Evolutionary conservation across 306 rosid species (phyloP), one percentile per base, ranked within the genome.

Genomic region (Mimosa pudica): DNA sequence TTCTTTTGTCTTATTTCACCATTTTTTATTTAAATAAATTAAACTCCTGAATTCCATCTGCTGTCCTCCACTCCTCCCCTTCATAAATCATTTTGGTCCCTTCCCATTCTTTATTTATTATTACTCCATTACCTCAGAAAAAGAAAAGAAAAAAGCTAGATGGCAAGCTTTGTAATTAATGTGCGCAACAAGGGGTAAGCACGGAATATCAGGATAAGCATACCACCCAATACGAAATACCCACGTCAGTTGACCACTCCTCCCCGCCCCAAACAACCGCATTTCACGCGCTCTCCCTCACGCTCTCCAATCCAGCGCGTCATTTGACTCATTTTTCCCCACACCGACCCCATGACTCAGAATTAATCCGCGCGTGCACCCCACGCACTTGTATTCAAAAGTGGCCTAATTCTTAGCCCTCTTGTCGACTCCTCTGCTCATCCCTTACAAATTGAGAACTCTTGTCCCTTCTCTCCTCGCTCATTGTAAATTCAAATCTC

Each of bases 91-190:
- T 48, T 13, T 3, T 11, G 42, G 42, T 38, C 42, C 42, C 42
- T 38, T 5, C 42, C 42, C 42, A 38, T 38, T 38, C 42, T 38
- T 38, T 38, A 38, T 38, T 38, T 5, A 24, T 24, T 24, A 24
- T 24, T 24, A 38, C 42, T 38, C n/a, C n/a, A n/a, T n/a, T n/a
- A n/a, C n/a, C n/a, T 38, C 30, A 24, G 42, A 38, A 38, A 38
- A 38, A 38, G 5, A 38, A 38, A 5, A 38, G 1, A 38, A 38
- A 38, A 5, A 38, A 38, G 42, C 3, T 48, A n/a, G n/a, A 76
- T 75, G 87, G 87, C 82, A 79, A 2, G 14, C 0, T 1, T 0
- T 17, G 84, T 76, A 81, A 77, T 81, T 81, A 24, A 7, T 0
- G 10, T 0, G 0, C 33, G 32, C 11, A 0, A 1, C 0, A 17